These are phyloP conservation scores for Combretum micranthum DNA, from an alignment of 345 rosid species.

Conservation along the genomic window DNA sequence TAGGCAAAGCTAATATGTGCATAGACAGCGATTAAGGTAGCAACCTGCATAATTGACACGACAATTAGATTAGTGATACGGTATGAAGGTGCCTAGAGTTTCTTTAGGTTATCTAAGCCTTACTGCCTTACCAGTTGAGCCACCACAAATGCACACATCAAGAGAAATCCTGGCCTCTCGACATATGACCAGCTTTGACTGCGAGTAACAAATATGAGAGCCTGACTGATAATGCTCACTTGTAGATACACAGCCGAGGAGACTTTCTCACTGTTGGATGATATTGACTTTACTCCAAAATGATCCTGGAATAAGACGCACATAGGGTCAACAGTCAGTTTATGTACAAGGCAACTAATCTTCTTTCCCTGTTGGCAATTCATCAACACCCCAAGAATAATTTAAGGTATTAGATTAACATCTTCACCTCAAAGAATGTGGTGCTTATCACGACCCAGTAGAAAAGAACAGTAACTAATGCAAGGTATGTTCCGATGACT, in stretches of 20 bases:
- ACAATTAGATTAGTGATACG: background rate
- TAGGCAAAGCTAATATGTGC: conserved; percentile 77
- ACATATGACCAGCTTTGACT: conserved; percentile 87
- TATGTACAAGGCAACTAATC: background rate
- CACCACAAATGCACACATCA: conserved; percentile 71
- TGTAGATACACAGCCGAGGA: conserved; percentile 89
- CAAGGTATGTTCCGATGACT: conserved; percentile 91
- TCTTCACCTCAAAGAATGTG: conserved; percentile 79
- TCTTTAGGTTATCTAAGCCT: background rate
- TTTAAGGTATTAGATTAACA: background rate
- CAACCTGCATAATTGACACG: conserved; percentile 34
- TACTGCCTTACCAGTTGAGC: conserved; percentile 70
- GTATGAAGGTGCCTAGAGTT: too few species aligned
- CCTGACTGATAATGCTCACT: conserved; percentile 96
- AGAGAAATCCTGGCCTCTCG: conserved; percentile 77
- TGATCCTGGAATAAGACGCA: conserved; percentile 38
- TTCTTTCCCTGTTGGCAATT: too few species aligned
- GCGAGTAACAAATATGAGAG: conserved; percentile 91
- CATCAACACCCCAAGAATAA: background rate
- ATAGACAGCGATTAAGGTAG: conserved; percentile 76
- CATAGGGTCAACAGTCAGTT: conserved; percentile 1
- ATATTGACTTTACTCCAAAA: conserved; percentile 56
- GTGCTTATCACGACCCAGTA: conserved; percentile 76
- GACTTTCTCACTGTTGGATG: conserved; percentile 49
- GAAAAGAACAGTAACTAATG: conserved; percentile 75